These are phyloP conservation scores for Gossypium australe DNA, from an alignment of 345 rosid species.

Conservation along the genomic window DNA sequence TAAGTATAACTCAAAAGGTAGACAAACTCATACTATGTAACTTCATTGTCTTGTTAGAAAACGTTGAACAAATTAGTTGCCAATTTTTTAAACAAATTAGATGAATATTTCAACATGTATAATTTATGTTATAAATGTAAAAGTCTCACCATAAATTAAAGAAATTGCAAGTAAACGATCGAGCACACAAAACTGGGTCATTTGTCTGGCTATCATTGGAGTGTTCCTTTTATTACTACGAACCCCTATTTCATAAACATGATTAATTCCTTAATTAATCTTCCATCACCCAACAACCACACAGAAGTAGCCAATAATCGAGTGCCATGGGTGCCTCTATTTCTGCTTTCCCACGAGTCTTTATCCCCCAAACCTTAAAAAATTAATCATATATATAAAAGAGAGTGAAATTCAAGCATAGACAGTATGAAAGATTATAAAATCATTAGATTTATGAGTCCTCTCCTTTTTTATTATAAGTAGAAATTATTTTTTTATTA, in stretches of 20 bases:
- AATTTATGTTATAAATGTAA: too few relatives aligned
- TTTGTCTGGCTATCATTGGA: conserved; percentile 28
- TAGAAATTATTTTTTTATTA: not conserved
- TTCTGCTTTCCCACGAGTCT: not conserved
- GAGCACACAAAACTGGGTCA: conserved; percentile 24
- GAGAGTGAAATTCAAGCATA: conserved; percentile 6
- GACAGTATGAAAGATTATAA: not conserved
- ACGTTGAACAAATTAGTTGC: too few relatives aligned
- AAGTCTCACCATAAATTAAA: too few relatives aligned
- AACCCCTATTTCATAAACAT: conserved; percentile 1
- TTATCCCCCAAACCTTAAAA: conserved; percentile 4
- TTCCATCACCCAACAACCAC: conserved; percentile 20
- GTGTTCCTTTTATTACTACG: conserved; percentile 29
- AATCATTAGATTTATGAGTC: too few relatives aligned
- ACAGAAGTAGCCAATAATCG: conserved; percentile 12
- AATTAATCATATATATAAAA: not conserved
- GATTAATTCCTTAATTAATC: conserved; percentile 13
- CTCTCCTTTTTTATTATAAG: not conserved
- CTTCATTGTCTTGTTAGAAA: too few relatives aligned
- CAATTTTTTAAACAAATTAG: too few relatives aligned
- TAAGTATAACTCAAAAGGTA: too few relatives aligned
- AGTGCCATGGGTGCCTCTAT: conserved; percentile 13
- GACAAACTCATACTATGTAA: too few relatives aligned
- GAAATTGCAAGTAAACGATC: too few relatives aligned
- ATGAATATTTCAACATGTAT: too few relatives aligned